Conservation (phyloP, 2,329 filamentous ascomycete genomes). For the Drechslera avenae region DNA sequence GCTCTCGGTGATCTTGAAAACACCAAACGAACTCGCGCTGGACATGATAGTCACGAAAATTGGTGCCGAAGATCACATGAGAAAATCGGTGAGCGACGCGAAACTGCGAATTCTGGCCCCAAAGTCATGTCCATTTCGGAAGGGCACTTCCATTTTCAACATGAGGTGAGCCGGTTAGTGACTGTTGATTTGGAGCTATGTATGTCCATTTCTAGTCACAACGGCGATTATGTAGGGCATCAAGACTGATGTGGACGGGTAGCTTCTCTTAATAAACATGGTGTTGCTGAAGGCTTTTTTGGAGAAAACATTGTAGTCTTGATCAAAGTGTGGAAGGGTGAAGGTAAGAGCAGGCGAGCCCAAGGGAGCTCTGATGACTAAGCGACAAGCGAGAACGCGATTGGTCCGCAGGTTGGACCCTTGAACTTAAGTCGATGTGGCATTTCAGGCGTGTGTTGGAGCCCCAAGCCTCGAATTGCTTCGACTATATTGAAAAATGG, state of each 20-base stretch:
- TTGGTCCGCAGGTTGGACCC: constrained; percentile 18
- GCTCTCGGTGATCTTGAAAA: background rate
- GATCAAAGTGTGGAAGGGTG: background rate
- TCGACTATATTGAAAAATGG: constrained; percentile 35
- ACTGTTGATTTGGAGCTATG: too few species aligned
- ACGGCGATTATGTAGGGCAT: too few species aligned
- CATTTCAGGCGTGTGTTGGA: constrained; percentile 21
- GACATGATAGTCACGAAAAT: too few species aligned
- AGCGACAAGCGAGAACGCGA: constrained; percentile 13
- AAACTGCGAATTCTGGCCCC: too few species aligned
- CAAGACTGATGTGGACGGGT: too few species aligned
- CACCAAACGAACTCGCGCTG: background rate
- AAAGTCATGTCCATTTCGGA: too few species aligned
- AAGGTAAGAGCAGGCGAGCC: constrained; percentile 1
- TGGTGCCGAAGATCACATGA: too few species aligned
- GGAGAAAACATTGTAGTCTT: background rate
- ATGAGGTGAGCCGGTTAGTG: too few species aligned
- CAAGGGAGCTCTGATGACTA: constrained; percentile 4
- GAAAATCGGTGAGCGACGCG: too few species aligned
- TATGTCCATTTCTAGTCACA: too few species aligned
- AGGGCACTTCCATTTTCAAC: too few species aligned
- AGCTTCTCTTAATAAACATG: too few species aligned
- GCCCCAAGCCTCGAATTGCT: constrained; percentile 32
- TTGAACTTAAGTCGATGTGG: constrained; percentile 29
- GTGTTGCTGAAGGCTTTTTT: background rate